Conservation (phyloP, 1,139 yeast genomes). For the Nakaseomyces nivariensis region DNA sequence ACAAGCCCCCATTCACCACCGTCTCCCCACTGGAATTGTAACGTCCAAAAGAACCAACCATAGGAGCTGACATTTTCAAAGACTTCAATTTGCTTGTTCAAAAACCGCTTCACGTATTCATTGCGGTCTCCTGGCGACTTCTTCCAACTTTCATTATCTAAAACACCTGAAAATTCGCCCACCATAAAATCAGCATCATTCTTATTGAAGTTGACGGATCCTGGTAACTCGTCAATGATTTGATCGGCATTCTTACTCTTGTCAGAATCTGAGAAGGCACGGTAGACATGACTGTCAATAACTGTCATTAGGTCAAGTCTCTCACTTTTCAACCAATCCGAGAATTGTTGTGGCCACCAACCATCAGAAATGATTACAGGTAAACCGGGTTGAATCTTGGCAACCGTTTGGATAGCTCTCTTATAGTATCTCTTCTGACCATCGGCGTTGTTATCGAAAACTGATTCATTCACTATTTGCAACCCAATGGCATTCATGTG, state of each 20-base stretch:
- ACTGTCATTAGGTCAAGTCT: constrained; percentile 47
- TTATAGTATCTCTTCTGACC: constrained; percentile 54
- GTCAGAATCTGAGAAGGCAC: constrained; percentile 76
- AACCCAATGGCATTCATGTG: constrained; percentile 69
- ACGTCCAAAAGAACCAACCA: constrained; percentile 88
- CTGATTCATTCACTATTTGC: constrained; percentile 80
- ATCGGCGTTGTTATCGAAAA: constrained; percentile 43
- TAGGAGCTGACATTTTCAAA: constrained; percentile 45
- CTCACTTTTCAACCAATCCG: constrained; percentile 46
- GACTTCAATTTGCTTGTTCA: constrained; percentile 36
- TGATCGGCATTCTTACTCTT: constrained; percentile 53
- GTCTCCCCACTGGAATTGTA: constrained; percentile 72
- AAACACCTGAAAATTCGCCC: constrained; percentile 86
- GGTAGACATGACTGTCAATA: constrained; percentile 76
- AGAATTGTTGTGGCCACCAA: constrained; percentile 85
- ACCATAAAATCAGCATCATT: constrained; percentile 62
- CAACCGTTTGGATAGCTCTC: constrained; percentile 55
- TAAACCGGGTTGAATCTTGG: constrained; percentile 43
- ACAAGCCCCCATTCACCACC: constrained; percentile 96
- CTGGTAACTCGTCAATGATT: constrained; percentile 48
- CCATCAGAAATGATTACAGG: constrained; percentile 87
- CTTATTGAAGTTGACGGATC: constrained; percentile 41
- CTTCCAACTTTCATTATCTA: constrained; percentile 69
- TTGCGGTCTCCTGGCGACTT: constrained; percentile 40
- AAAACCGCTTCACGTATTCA: constrained; percentile 37